These are phyloP conservation scores for Annulohypoxylon stygium DNA, from an alignment of 495 filamentous ascomycete genomes.

Conservation along the genomic window DNA sequence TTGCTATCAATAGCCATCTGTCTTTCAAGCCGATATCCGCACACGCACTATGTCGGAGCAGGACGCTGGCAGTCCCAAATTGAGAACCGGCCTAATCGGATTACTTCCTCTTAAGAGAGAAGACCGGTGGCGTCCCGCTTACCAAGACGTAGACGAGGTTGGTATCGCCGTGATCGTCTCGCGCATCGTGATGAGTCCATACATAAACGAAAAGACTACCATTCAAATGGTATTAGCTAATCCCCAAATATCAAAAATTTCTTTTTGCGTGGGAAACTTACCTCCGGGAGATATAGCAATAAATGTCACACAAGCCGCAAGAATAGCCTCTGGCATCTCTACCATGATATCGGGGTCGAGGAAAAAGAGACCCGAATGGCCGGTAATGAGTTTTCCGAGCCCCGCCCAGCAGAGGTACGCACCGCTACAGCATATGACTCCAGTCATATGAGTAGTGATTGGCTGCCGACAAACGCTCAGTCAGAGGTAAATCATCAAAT, in stretches of 20 bases:
- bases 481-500: conserved; percentile 10
- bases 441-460: conserved; percentile 53
- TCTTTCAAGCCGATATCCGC: not conserved
- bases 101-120: not conserved
- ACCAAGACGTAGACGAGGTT: conserved; percentile 17
- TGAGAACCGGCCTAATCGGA: not conserved
- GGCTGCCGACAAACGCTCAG: conserved; percentile 47
- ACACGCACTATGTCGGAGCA: not conserved
- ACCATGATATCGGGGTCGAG: conserved; percentile 57
- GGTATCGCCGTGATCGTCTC: conserved; percentile 58
- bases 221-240: conserved; percentile 36
- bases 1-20: not conserved
- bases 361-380: conserved; percentile 63
- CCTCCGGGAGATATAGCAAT: conserved; percentile 50
- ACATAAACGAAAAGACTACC: conserved; percentile 59
- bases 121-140: not conserved
- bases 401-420: conserved; percentile 64
- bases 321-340: conserved; percentile 48
- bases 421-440: conserved; percentile 53
- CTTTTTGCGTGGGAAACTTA: conserved; percentile 42
- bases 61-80: not conserved
- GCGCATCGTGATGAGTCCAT: conserved; percentile 60
- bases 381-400: conserved; percentile 61
- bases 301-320: conserved; percentile 55
- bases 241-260: not conserved